Base-by-base conservation (phyloP, 441 rosid genomes). In the Cnidoscolus chayamansa region DNA sequence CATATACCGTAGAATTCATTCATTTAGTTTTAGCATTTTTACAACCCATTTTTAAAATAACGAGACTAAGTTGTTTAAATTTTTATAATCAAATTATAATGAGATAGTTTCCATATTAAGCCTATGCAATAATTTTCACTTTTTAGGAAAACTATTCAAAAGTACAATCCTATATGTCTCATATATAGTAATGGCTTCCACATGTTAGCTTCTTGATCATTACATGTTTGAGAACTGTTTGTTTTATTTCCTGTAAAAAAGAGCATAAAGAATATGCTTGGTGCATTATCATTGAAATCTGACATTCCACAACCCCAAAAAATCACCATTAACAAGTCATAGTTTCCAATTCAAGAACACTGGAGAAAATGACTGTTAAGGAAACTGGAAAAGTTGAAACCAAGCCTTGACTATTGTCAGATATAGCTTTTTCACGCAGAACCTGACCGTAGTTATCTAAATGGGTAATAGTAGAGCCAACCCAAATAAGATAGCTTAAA, bases 201-300 rank as follows among this genome's bases (percentile, higher is more conserved):
- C 86, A 56, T 75, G 78, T 70, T n/a, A 20, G 2, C 12, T 31
- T 65, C 25, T 11, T 20, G 62, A 51, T 43, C 20, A 25, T 0
- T n/a, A 48, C 64, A 31, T 16, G 31, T 55, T 63, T 35, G 5
- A 35, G 5, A 35, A 35, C 45, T 40, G 0, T 40, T 37, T 10
- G 4, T 19, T 1, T 6, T 7, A 10, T 11, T 40, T 53, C 1
- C 10, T 40, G 40, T 54, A 40, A 3, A 3, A 25, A 72, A 58
- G 17, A 67, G 72, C 72, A 74, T 59, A 49, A 67, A 35, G 72
- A 73, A 73, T 73, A 73, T 73, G 40, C 67, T 58, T 12, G 71
- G 71, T 45, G 66, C 60, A 57, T 65, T 16, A 61, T 50, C 19
- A 9, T 16, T 25, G 32, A 19, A 20, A 19, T 56, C 61, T 58